Base-by-base conservation (phyloP, 2,329 filamentous ascomycete species). In the Diaporthe batatas region DNA sequence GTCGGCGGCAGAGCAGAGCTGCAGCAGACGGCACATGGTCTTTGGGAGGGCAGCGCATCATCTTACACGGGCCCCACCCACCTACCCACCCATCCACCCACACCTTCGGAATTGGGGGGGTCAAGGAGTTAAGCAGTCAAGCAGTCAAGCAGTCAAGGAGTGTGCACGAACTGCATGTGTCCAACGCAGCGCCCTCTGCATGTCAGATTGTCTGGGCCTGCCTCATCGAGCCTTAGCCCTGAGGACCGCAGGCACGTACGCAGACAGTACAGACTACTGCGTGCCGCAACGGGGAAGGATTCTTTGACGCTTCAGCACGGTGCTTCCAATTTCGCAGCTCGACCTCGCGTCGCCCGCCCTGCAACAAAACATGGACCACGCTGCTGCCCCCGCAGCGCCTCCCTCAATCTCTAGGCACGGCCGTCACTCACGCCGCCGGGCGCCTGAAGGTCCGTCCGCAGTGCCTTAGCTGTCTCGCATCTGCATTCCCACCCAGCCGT, bases 381-480 rank as follows among this genome's bases (percentile, higher is more conserved):
- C 55, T 54, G 68, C 44, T 42, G 47, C 62, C 68, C 68, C 68
- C 68, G 68, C 68, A 70, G 57, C 76, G 76, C 72, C 74, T 78
- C 47, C 79, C 72, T 62, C 75, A 75, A 73, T 71, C 57, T 44
- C 72, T 54, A 68, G 74, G 36, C 68, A 74, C 42, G 36, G 76
- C 74, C 70, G 76, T 78, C 75, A 75, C 74, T 53, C 73, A 47
- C 73, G 54, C 62, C 71, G 57, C 59, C 68, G 68, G 23, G 62
- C 69, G 36, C 42, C 49, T 53, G 71, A 74, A 39, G 59, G 49
- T 64, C 73, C 59, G 72, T 71, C 72, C 53, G 21, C 68, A 58
- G 42, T 51, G 21, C 42, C 51, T 68, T 58, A 55, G 42, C 44
- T 58, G 49, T 71, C 36, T 64, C 58, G 49, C 69, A 65, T 55